Percentiles rank a stretch among this genome's conserved stretches.
Conservation (phyloP, 1,284 basidiomycete species). For the Sutorius eximius region DNA sequence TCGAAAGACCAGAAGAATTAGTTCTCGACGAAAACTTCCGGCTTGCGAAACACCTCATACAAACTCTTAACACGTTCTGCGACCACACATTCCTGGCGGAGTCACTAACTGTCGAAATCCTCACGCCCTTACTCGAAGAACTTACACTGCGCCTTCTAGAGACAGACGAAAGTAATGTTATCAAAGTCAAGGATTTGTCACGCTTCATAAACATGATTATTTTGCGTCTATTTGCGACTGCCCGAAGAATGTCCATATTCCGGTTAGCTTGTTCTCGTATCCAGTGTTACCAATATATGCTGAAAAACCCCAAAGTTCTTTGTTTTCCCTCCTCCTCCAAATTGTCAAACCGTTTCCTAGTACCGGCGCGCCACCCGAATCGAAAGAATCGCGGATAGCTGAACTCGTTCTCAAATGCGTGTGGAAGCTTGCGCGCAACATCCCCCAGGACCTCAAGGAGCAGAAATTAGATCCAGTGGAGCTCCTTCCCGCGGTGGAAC, state of each 20-base stretch:
- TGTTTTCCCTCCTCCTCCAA: slow-evolving; percentile 83
- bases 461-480: slow-evolving; percentile 82
- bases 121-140: slow-evolving; percentile 82
- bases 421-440: slow-evolving; percentile 96
- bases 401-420: slow-evolving; percentile 98
- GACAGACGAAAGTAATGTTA: slow-evolving; percentile 80
- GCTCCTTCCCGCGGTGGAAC: slow-evolving; percentile 91
- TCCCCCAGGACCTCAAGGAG: slow-evolving; percentile 87
- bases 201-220: slow-evolving; percentile 99
- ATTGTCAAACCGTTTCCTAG: slow-evolving; percentile 86
- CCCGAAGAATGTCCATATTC: slow-evolving; percentile 89
- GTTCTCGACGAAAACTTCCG: slow-evolving; percentile 78
- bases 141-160: slow-evolving; percentile 87
- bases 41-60: slow-evolving; percentile 93
- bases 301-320: slow-evolving; percentile 45
- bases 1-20: slow-evolving; percentile 76
- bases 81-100: slow-evolving; percentile 82
- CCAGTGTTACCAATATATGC: neutral
- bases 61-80: slow-evolving; percentile 90
- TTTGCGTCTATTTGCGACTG: slow-evolving; percentile 88
- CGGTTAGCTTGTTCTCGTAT: slow-evolving; percentile 52
- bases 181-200: slow-evolving; percentile 83
- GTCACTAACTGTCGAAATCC: slow-evolving; percentile 75
- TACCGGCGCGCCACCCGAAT: slow-evolving; percentile 64
- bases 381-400: slow-evolving; percentile 87